Evolutionary conservation across 306 rosid genomes (phyloP).

Genomic region (Amphicarpaea edgeworthii): DNA sequence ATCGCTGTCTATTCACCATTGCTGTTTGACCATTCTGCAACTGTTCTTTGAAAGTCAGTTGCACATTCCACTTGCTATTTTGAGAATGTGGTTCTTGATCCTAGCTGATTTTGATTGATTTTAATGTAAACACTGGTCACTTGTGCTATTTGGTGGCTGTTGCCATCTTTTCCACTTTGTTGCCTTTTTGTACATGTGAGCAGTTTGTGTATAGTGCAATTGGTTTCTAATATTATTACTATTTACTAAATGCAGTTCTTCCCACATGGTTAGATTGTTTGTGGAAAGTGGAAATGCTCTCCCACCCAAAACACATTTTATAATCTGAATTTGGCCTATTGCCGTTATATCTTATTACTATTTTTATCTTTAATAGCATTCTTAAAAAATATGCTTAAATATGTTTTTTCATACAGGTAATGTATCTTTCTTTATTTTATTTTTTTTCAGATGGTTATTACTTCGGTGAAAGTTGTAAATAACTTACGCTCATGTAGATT

Average conservation of each 20-base stretch:
- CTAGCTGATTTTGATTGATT: constrained; percentile 19
- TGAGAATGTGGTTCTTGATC: constrained; percentile 34
- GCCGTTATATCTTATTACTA: neutral
- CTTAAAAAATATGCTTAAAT: no score
- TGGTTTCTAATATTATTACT: constrained; percentile 31
- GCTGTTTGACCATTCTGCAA: constrained; percentile 17
- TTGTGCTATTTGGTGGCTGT: constrained; percentile 26
- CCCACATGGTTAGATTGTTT: neutral
- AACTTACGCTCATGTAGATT: no score
- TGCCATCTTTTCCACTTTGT: constrained; percentile 16
- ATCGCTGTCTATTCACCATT: neutral
- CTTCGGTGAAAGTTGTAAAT: no score
- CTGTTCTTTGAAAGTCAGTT: constrained; percentile 33
- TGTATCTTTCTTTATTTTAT: no score
- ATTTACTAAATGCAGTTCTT: neutral
- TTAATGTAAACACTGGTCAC: constrained; percentile 23
- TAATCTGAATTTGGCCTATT: neutral
- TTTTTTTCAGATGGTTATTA: no score
- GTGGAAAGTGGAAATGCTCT: neutral
- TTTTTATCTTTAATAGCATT: no score
- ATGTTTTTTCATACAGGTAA: no score
- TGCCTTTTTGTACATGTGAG: constrained; percentile 37
- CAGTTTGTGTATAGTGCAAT: constrained; percentile 39
- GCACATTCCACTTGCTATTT: constrained; percentile 17
- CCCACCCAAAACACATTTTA: neutral